Percentiles rank a stretch among this genome's conserved stretches.
phyloP scores from a whole-genome alignment of 2,329 filamentous ascomycete genomes.

The Microdochium bolleyi region DNA sequence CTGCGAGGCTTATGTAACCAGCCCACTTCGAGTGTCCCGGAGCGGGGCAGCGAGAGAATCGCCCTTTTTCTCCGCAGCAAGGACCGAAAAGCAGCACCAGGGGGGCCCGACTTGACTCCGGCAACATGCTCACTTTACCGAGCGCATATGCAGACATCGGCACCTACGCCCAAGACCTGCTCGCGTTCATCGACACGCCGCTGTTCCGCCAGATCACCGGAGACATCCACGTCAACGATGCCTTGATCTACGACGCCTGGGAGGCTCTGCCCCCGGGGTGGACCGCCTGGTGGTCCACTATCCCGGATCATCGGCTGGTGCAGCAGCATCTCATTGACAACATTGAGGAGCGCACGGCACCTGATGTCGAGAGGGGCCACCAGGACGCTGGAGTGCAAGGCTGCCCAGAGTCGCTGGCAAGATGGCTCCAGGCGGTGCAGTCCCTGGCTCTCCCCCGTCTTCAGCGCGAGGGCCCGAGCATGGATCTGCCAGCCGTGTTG shows the following conservation, averaged over 20 bases:
- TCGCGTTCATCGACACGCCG: slow-evolving; percentile 14
- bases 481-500: slow-evolving; percentile 12
- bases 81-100: too few species aligned
- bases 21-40: too few species aligned
- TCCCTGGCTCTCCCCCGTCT: slow-evolving; percentile 14
- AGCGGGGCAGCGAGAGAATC: too few species aligned
- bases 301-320: slow-evolving; percentile 17
- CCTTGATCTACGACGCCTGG: slow-evolving; percentile 21
- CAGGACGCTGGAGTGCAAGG: neutral
- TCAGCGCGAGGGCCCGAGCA: slow-evolving; percentile 7
- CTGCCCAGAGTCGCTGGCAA: slow-evolving; percentile 12
- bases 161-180: slow-evolving; percentile 13
- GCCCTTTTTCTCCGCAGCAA: too few species aligned
- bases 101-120: too few species aligned
- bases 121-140: neutral
- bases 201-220: slow-evolving; percentile 22
- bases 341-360: slow-evolving; percentile 16
- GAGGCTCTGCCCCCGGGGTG: slow-evolving; percentile 17
- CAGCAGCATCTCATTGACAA: slow-evolving; percentile 20
- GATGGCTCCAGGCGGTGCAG: slow-evolving; percentile 13
- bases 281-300: slow-evolving; percentile 18
- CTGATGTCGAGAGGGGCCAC: too few species aligned
- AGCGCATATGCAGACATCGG: slow-evolving; percentile 1
- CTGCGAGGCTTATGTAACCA: too few species aligned
- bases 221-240: slow-evolving; percentile 25